Percentiles rank a stretch among this genome's conserved stretches.
Evolutionary conservation across 192 early-diverging fungal species (phyloP).

Genomic region (Backusella macrospora): DNA sequence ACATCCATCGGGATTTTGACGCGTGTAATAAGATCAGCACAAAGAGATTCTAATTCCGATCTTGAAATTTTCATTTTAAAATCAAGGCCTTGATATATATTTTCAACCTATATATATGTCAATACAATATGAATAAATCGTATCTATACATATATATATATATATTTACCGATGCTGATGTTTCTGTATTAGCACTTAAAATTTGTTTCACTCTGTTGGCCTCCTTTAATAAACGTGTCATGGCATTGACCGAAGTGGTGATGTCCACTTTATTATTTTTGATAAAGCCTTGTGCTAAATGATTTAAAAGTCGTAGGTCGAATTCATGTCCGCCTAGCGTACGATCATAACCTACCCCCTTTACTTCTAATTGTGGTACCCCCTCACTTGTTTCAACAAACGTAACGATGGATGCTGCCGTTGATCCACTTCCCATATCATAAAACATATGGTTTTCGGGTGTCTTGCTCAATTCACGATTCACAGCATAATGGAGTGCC

Average conservation of each 20-base stretch:
- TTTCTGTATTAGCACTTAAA: slow-evolving; percentile 91
- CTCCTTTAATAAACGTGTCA: slow-evolving; percentile 89
- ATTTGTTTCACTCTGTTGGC: slow-evolving; percentile 96
- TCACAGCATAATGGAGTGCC: slow-evolving; percentile 91
- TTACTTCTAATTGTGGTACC: slow-evolving; percentile 75
- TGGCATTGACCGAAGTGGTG: slow-evolving; percentile 72
- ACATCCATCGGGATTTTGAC: slow-evolving; percentile 73
- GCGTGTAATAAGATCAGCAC: slow-evolving; percentile 65
- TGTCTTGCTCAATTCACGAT: slow-evolving; percentile 60
- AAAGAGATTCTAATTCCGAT: slow-evolving; percentile 71
- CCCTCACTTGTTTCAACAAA: slow-evolving; percentile 68
- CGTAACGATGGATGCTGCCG: slow-evolving; percentile 81
- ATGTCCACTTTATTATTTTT: slow-evolving; percentile 55
- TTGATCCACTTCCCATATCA: slow-evolving; percentile 97
- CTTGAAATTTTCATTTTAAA: slow-evolving; percentile 81
- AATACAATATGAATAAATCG: background rate
- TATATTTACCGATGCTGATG: slow-evolving; percentile 68
- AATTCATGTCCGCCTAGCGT: slow-evolving; percentile 87
- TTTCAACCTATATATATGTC: slow-evolving; percentile 68
- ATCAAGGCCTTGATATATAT: slow-evolving; percentile 83
- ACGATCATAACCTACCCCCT: slow-evolving; percentile 81
- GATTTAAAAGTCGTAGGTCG: slow-evolving; percentile 80
- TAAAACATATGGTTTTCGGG: slow-evolving; percentile 89
- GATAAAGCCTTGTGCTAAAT: slow-evolving; percentile 78
- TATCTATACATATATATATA: too few relatives aligned